phyloP scores from a whole-genome alignment of 2,329 filamentous ascomycete genomes.

The Alternaria postmessia region DNA sequence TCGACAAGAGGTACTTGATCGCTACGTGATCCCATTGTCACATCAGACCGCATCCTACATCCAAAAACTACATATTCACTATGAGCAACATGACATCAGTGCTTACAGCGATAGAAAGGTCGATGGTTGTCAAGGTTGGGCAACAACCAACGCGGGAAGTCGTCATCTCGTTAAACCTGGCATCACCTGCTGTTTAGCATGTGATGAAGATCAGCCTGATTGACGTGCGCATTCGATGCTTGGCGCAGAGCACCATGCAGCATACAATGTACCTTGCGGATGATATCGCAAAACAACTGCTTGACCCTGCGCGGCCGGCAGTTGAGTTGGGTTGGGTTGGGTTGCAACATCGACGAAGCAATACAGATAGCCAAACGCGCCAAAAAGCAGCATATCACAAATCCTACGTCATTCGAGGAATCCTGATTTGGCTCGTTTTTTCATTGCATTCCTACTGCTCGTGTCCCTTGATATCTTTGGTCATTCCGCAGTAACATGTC shows the following conservation, averaged over 20 bases:
- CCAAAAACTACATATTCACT: not conserved
- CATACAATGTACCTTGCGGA: not conserved
- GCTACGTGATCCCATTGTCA: not conserved
- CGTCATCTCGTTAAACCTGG: not conserved
- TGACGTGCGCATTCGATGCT: slow-evolving; percentile 14
- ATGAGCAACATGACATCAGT: not conserved
- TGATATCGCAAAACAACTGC: slow-evolving; percentile 13
- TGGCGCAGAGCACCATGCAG: slow-evolving; percentile 19
- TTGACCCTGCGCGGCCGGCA: slow-evolving; percentile 3
- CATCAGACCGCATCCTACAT: not conserved
- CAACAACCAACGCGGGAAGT: not conserved
- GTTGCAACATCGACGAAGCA: not conserved
- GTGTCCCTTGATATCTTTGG: slow-evolving; percentile 25
- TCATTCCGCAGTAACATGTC: slow-evolving; percentile 29
- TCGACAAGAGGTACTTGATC: not conserved
- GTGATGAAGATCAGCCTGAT: slow-evolving; percentile 7
- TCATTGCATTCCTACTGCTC: slow-evolving; percentile 39
- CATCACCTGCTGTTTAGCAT: not conserved
- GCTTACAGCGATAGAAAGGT: not conserved
- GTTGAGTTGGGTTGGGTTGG: not conserved
- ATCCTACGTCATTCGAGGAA: slow-evolving; percentile 2
- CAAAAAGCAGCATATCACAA: slow-evolving; percentile 8
- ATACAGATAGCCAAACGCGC: slow-evolving; percentile 2
- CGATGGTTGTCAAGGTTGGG: not conserved
- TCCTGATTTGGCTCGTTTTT: slow-evolving; percentile 33